Percentiles rank a stretch among this genome's conserved stretches.
phyloP scores from a whole-genome alignment of 768 basidiomycete species.

The Boletus sp. region DNA sequence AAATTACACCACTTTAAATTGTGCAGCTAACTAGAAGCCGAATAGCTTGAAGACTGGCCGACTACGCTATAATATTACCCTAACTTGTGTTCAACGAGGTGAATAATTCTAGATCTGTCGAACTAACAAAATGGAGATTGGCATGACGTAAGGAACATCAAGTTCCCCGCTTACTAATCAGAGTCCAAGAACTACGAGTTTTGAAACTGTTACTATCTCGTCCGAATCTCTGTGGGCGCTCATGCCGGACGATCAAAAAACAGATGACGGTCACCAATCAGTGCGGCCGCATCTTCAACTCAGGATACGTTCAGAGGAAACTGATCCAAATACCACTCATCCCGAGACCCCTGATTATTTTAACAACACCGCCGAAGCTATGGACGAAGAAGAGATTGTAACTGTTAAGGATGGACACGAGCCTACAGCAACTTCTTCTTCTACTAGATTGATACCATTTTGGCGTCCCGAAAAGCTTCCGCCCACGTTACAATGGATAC shows the following conservation, averaged over 20 bases:
- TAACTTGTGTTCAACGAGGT: no score
- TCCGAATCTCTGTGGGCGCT: background rate
- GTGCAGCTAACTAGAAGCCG: no score
- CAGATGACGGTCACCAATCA: background rate
- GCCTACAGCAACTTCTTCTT: background rate
- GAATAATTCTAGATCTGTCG: no score
- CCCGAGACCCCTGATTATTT: background rate
- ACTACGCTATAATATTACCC: no score
- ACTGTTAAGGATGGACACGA: background rate
- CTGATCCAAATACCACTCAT: background rate
- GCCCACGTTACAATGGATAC: slow-evolving; percentile 50
- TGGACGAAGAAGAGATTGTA: slow-evolving; percentile 3
- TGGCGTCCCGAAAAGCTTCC: slow-evolving; percentile 25
- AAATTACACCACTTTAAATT: no score
- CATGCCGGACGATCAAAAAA: slow-evolving; percentile 12
- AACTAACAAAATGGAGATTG: no score
- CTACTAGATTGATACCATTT: background rate
- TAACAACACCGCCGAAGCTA: background rate
- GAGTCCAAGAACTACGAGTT: no score
- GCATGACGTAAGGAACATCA: no score
- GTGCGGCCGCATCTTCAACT: slow-evolving; percentile 8
- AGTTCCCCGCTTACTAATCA: no score
- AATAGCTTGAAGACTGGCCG: no score
- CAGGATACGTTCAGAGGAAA: background rate
- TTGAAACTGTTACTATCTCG: no score